Evolutionary conservation across 495 filamentous ascomycete genomes (phyloP), one percentile per base, ranked within the genome.

Genomic region (Penicillium simplicissimum): DNA sequence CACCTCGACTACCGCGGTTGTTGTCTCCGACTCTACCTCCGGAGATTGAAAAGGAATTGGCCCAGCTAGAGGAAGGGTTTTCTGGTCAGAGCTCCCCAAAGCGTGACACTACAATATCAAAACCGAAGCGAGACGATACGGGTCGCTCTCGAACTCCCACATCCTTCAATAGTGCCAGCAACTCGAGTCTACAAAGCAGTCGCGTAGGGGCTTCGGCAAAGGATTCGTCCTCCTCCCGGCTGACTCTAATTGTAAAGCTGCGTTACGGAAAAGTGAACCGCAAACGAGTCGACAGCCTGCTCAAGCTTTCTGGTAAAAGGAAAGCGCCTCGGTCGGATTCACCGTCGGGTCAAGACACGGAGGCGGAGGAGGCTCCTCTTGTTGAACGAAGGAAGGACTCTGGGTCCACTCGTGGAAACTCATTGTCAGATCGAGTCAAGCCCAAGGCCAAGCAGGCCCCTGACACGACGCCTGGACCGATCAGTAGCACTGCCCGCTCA

Each of bases 1-100:
- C 65, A 11, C 52, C 65, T 6, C 43, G 42, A 51, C 59, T 67
- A 3, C 65, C 65, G 5, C 58, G 65, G 28, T 36, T 67, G 15
- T 42, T 67, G 7, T 67, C 65, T 33, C 65, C 65, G 33, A 67
- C 79, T n/a, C 69, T 83, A 9, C 78, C 81, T 9, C 78, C 79
- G 14, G 74, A 80, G 43, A 74, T 83, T 49, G 81, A 83, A 59
- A 80, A 77, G 58, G 79, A 81, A 57, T 58, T 83, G 5, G 75
- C 78, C 11, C 70, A 63, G 43, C 62, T 76, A 45, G 66, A 68
- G 33, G 71, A 73, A 23, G 66, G 64, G 17, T 62, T 61, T 10
- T 61, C 68, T 3, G 42, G 58, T n/a, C 64, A 56, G 14, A 52
- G 36, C 14, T 64, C 64, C 19, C 57, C 65, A 1, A 68, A 63